Base-by-base conservation (phyloP, 1,284 basidiomycete species). In the Coniophora puteana region DNA sequence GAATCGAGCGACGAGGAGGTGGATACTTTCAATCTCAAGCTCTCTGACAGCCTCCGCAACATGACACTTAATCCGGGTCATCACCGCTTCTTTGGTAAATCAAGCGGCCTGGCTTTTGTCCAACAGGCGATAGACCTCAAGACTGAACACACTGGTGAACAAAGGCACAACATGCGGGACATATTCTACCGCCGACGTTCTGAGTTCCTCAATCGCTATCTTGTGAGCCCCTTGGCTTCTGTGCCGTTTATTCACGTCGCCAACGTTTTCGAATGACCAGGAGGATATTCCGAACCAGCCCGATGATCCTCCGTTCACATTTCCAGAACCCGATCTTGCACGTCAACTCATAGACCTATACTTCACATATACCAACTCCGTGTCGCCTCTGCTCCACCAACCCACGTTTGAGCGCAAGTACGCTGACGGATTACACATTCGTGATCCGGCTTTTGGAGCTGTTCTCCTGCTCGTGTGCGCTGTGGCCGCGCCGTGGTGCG, bases 381-480 rank as follows among this genome's bases (percentile, higher is more conserved):
- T 71, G 40, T 58, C 74, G 17, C 81, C 83, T 3, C 57, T 87
- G 5, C 58, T 89, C 2, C 84, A 88, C 55, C 68, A 71, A 4
- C 72, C 74, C 5, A 72, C 77, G 5, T 85, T 88, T 53, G 66
- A 76, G 36, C 56, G 65, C 10, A 63, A 70, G 17, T 59, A 82
- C 11, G 54, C 61, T 4, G 62, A 68, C 14, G 69, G 71, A 4
- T 54, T 76, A 24, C 76, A 83, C 53, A 59, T 67, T 10, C 63
- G 56, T 3, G 69, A 83, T 48, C 44, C 53, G 12, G 57, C 64
- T 1, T 88, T 86, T 57, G 78, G 72, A 1, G 69, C 68, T 33
- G 71, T 74, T 0, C 67, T 82, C 30, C 61, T 87, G 7, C 57
- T 80, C 24, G 68, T 87, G 0, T 82, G 83, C 50, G 82, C 84